Evolutionary conservation across 2,329 filamentous ascomycete species (phyloP), one percentile per base, ranked within the genome.

Genomic region (Chaetomiaceae sp.): DNA sequence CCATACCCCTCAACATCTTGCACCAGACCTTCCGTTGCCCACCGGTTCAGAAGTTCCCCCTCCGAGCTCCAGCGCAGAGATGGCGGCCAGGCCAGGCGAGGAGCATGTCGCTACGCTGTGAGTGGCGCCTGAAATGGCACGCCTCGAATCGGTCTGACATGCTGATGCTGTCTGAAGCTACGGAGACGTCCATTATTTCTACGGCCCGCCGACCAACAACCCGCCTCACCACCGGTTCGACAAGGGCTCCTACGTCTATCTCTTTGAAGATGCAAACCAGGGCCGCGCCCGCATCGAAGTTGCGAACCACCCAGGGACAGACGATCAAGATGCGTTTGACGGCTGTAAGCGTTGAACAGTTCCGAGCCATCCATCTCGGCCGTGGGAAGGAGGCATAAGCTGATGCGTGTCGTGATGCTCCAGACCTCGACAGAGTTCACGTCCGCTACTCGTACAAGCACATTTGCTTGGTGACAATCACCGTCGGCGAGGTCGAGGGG

Each of bases 161-260:
- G 10, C 10, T 12, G 10, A 10, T n/a, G 14, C 31, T 23, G 1
- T 7, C 40, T 19, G 13, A 56, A 91, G 87, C 62, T 90, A 88
- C 62, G 85, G 80, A 56, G 87, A 92, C 63, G 66, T 90, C 48
- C 87, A 91, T 66, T 91, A 90, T 68, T 89, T 83, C 68, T 89
- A 90, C 69, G 77, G 79, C 21, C 77, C 82, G n/a, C 82, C 84
- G 2, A 75, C 76, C 5, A 73, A 77, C 50, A 82, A 77, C 50
- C 86, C 87, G 25, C 81, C 77, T n/a, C 87, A 91, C 66, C 85
- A 91, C 67, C 82, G 87, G 45, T 91, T 92, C 66, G 84, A 89
- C 67, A 87, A 86, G 66, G 79, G 83, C 41, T 90, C 86, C 7
- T 91, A 91, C 65, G 78, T 91, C 51, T 91, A 91, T 64, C 73